Conservation (phyloP, 2,329 filamentous ascomycete genomes). For the Elsinoe batatas region DNA sequence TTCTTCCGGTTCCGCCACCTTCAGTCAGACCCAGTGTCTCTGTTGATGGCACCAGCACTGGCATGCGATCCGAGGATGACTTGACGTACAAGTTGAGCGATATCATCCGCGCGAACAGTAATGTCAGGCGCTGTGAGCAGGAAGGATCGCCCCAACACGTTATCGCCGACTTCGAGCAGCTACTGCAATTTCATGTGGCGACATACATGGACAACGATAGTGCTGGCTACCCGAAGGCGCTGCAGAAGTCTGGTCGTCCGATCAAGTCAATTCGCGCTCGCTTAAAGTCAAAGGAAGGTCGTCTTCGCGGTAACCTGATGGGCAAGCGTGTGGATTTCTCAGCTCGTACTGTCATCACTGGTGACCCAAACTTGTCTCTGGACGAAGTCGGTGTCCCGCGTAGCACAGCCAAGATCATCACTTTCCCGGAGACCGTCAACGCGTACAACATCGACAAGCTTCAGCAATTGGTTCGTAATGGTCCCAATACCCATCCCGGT, state of each 20-base stretch:
- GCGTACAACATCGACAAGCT: conserved; percentile 95
- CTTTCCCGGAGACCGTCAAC: conserved; percentile 94
- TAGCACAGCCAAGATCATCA: conserved; percentile 84
- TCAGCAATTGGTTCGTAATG: conserved; percentile 80
- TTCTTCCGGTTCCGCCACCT: conserved; percentile 88
- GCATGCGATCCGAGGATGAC: conserved; percentile 93
- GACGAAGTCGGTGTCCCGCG: conserved; percentile 95
- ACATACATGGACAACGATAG: conserved; percentile 99
- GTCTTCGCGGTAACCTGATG: conserved; percentile 97
- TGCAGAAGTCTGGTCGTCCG: conserved; percentile 93
- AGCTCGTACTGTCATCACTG: conserved; percentile 97
- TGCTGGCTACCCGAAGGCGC: conserved; percentile 82
- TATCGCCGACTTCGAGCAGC: conserved; percentile 75
- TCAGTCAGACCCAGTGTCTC: conserved; percentile 95
- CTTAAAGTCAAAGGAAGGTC: conserved; percentile 97
- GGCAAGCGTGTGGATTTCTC: conserved; percentile 99
- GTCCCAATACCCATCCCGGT: conserved; percentile 88
- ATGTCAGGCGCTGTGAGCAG: conserved; percentile 80
- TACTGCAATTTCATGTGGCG: conserved; percentile 95
- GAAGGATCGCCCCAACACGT: conserved; percentile 91
- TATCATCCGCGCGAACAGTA: conserved; percentile 94
- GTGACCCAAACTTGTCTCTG: conserved; percentile 90
- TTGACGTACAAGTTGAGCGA: conserved; percentile 98
- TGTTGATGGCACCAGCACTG: conserved; percentile 86
- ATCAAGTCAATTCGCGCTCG: conserved; percentile 95